Base-by-base conservation (phyloP, 306 rosid genomes). In the Lathyrus tuberosus region DNA sequence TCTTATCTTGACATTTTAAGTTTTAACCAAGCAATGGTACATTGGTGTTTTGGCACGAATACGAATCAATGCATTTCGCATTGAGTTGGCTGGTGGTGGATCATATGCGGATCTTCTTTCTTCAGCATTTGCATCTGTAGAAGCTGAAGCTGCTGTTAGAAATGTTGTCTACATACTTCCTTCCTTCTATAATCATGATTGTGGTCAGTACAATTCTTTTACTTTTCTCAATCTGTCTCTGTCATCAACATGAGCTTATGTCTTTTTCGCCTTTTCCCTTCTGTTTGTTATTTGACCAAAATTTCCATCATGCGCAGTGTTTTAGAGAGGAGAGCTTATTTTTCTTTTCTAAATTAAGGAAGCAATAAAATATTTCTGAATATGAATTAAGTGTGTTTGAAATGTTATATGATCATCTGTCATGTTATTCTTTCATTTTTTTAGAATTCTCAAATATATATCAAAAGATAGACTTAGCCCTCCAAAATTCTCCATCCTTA, bases 101-200 rank as follows among this genome's bases (percentile, higher is more conserved):
- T 54, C 54, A 14, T 84, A 85, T 47, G 94, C 81, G 76, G 97
- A 93, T 85, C 97, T 90, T 75, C 84, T 88, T 65, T 64, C 88
- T 41, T 82, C 83, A 10, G 91, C 88, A 2, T 87, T 83, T 38
- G 97, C 97, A 71, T 82, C 86, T 38, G 84, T 90, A 51, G 96
- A 86, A 79, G 83, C 90, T 11, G 98, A 90, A 81, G 90, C 84
- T 68, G 88, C 90, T 73, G 87, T 86, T 22, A 97, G 98, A 44
- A 79, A 84, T 85, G 96, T 94, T 58, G 89, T 93, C 59, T 93
- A 90, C 68, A 85, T 93, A 76, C 96, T 93, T 65, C 91, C 96
- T 17, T 90, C 97, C 9, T 88, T 93, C 85, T 93, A 93, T 72
- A 93, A 93, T 82, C 98, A 90, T 75, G 96, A 93, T 38, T 93